phyloP scores from a whole-genome alignment of 345 rosid species.

The Boechera stricta region DNA sequence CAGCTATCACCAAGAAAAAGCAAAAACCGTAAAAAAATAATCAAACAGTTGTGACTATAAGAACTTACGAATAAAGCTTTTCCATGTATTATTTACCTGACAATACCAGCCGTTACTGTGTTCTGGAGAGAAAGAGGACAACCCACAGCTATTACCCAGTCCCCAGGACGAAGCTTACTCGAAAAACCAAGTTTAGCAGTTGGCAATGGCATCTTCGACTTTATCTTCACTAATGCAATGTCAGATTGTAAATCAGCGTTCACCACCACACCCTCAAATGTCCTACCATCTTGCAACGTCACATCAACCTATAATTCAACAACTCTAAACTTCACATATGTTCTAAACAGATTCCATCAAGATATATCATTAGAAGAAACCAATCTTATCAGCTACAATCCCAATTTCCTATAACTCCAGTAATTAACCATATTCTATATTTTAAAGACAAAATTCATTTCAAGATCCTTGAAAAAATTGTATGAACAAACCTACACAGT shows the following conservation, averaged over 20 bases:
- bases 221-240: constrained; percentile 89
- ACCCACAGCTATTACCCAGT: constrained; percentile 94
- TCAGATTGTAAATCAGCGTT: constrained; percentile 91
- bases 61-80: not conserved
- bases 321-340: constrained; percentile 12
- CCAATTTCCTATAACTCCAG: not conserved
- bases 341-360: not conserved
- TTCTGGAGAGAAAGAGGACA: constrained; percentile 96
- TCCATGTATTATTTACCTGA: constrained; percentile 55
- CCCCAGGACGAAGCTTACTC: constrained; percentile 89
- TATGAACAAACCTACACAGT: not conserved
- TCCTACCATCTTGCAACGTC: constrained; percentile 94
- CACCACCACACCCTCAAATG: constrained; percentile 77
- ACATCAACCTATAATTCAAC: constrained; percentile 74
- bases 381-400: not conserved
- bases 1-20: constrained; percentile 54
- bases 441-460: not conserved
- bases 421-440: not conserved
- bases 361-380: not conserved
- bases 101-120: constrained; percentile 91
- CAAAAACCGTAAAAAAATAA: not conserved
- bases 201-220: constrained; percentile 79
- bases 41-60: not conserved
- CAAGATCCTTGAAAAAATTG: not conserved
- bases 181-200: constrained; percentile 86